Evolutionary conservation across 2,329 filamentous ascomycete genomes (phyloP).

Genomic region (Ilyonectria sp.): DNA sequence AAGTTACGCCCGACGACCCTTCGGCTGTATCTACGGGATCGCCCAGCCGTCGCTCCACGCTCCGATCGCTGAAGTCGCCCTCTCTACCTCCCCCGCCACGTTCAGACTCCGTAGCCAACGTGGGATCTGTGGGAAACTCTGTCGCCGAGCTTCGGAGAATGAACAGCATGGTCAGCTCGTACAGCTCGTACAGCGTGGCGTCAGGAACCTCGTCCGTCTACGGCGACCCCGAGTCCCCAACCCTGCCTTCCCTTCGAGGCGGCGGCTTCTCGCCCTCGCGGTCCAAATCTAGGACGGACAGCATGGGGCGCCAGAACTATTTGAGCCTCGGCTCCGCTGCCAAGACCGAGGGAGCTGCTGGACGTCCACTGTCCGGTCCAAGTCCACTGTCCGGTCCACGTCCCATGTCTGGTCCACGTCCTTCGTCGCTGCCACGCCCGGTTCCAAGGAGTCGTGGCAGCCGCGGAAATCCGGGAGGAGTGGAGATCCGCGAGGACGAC

Average conservation of each 20-base stretch:
- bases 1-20: constrained; percentile 30
- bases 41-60: constrained; percentile 39
- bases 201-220: constrained; percentile 52
- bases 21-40: constrained; percentile 42
- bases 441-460: constrained; percentile 32
- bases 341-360: constrained; percentile 35
- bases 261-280: constrained; percentile 56
- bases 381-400: not conserved
- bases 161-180: constrained; percentile 67
- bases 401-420: too few species aligned
- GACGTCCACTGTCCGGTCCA: constrained; percentile 11
- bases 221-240: constrained; percentile 55
- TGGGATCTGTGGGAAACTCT: constrained; percentile 55
- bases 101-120: constrained; percentile 14
- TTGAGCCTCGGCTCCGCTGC: constrained; percentile 58
- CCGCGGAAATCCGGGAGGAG: constrained; percentile 34
- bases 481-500: constrained; percentile 43
- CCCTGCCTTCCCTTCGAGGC: constrained; percentile 56
- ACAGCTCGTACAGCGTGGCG: constrained; percentile 60
- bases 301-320: constrained; percentile 62
- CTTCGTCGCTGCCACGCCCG: not conserved
- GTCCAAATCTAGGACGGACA: constrained; percentile 48
- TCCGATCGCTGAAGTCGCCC: constrained; percentile 32
- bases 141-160: constrained; percentile 70
- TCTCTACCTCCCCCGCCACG: constrained; percentile 21